Evolutionary conservation across 2,329 filamentous ascomycete species (phyloP).

Genomic region (Fusarium veterinarium): DNA sequence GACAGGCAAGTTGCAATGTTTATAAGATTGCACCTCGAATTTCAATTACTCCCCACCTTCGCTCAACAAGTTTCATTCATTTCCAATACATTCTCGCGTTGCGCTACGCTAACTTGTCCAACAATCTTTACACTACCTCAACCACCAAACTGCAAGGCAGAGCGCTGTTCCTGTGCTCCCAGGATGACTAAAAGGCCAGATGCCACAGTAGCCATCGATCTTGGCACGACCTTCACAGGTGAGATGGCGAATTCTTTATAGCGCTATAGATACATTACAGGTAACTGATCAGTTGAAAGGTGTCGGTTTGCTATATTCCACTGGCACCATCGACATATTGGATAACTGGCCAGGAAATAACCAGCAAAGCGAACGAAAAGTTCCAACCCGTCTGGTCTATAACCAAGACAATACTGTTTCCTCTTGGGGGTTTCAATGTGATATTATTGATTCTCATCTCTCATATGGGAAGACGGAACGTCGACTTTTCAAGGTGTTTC

Average conservation of each 20-base stretch:
- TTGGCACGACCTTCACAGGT: conserved; percentile 2
- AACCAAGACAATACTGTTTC: not conserved
- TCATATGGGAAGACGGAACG: not conserved
- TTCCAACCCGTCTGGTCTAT: not conserved
- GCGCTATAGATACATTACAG: not conserved
- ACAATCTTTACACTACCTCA: not conserved
- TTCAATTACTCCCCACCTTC: not conserved
- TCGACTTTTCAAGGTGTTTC: not conserved
- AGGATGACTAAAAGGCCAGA: not conserved
- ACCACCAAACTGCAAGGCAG: not conserved
- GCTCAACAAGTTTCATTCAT: not conserved
- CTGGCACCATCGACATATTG: not conserved
- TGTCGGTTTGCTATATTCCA: not conserved
- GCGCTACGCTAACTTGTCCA: not conserved
- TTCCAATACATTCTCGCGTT: not conserved
- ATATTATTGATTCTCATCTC: not conserved
- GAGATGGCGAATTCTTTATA: not conserved
- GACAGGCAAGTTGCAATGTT: not conserved
- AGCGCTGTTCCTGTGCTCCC: not conserved
- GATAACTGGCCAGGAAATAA: conserved; percentile 1
- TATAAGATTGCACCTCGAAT: not conserved
- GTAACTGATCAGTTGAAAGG: not conserved
- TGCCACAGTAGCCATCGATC: not conserved
- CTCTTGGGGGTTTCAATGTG: not conserved
- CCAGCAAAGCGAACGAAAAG: not conserved